These are phyloP conservation scores for Microstegium vimineum DNA, from an alignment of 176 grass and related monocot genomes.

Conservation along the genomic window DNA sequence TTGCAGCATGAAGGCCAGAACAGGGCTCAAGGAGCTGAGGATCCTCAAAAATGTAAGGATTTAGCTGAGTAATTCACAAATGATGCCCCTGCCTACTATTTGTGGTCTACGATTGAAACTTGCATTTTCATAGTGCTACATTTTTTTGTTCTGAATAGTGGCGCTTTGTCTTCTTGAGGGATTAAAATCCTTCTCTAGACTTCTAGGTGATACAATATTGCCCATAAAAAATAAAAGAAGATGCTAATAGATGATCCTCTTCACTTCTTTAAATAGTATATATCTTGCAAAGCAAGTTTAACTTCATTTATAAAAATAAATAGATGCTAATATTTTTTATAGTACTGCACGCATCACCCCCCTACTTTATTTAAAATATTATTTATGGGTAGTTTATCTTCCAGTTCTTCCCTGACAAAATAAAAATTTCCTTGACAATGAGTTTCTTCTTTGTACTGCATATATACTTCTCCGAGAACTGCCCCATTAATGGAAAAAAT, in stretches of 20 bases:
- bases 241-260: constrained; percentile 3
- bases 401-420: neutral
- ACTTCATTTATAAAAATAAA: too few species aligned
- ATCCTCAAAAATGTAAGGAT: constrained; percentile 59
- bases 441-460: neutral
- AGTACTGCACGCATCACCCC: too few species aligned
- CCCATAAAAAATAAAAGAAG: neutral
- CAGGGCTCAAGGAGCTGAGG: constrained; percentile 60
- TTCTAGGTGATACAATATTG: constrained; percentile 1
- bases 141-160: neutral
- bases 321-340: too few species aligned
- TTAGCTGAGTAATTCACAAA: neutral
- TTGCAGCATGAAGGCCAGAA: constrained; percentile 12
- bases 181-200: neutral
- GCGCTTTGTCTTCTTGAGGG: neutral
- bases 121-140: neutral
- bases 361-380: neutral
- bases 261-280: neutral
- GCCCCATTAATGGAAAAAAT: neutral
- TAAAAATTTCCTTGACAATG: neutral
- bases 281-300: neutral
- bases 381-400: neutral
- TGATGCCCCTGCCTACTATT: neutral
- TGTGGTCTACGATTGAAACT: neutral
- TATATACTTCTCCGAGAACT: neutral